Evolutionary conservation across 306 rosid species (phyloP).

Genomic region (Lupinus albus): DNA sequence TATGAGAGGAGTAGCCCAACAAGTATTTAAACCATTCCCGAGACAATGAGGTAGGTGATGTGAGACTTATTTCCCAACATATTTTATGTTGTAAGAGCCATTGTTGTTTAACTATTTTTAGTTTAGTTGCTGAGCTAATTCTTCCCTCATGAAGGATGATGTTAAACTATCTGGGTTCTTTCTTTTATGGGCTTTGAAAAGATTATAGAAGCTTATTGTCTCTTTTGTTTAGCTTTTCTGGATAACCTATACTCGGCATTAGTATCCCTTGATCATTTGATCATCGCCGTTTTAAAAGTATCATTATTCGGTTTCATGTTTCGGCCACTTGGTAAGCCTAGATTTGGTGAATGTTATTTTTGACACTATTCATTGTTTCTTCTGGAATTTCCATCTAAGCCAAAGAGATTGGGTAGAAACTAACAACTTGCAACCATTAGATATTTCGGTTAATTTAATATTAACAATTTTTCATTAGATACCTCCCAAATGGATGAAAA

Average conservation of each 20-base stretch:
- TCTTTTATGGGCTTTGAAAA: constrained; percentile 17
- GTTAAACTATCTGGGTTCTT: constrained; percentile 8
- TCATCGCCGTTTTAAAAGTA: background rate
- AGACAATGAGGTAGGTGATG: too few relatives aligned
- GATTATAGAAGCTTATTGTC: background rate
- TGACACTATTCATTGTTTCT: constrained; percentile 15
- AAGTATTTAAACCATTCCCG: too few relatives aligned
- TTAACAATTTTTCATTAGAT: background rate
- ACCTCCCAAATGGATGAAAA: background rate
- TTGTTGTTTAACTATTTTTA: constrained; percentile 14
- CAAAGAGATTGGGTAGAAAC: background rate
- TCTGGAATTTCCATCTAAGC: background rate
- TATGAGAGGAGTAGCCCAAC: too few relatives aligned
- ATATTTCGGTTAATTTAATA: constrained; percentile 6
- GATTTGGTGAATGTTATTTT: constrained; percentile 12
- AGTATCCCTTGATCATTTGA: constrained; percentile 8
- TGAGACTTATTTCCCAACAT: too few relatives aligned
- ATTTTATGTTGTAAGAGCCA: constrained; percentile 11
- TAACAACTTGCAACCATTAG: background rate
- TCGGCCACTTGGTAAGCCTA: background rate
- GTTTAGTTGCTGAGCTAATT: constrained; percentile 33
- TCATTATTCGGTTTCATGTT: background rate
- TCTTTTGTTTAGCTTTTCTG: constrained; percentile 16
- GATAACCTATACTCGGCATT: constrained; percentile 26
- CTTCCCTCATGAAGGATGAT: constrained; percentile 16